phyloP scores from a whole-genome alignment of 169 alveolate species.

The Plasmodium inui region DNA sequence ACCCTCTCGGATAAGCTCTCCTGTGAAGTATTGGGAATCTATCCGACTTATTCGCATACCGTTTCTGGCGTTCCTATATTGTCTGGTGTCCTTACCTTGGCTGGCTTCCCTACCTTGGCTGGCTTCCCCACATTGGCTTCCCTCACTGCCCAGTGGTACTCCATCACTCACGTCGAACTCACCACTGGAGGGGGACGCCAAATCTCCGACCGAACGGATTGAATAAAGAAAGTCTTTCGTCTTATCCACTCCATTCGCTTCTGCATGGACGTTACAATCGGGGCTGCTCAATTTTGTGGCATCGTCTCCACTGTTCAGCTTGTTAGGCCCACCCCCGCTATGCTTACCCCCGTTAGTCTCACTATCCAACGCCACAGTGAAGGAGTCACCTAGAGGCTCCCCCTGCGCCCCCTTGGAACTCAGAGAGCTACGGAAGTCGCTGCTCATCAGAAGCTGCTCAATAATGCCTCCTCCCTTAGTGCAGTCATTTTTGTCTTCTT shows the following conservation, averaged over 20 bases:
- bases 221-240: neutral
- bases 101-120: neutral
- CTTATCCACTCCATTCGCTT: neutral
- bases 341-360: neutral
- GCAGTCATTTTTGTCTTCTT: neutral
- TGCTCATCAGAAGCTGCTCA: neutral
- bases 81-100: neutral
- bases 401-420: neutral
- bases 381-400: neutral
- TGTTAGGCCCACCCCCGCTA: neutral
- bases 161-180: neutral
- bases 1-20: neutral
- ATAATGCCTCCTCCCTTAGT: neutral
- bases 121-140: neutral
- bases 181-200: neutral
- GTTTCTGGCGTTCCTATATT: neutral
- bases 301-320: neutral
- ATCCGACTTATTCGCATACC: neutral
- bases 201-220: neutral
- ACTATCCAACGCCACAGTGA: neutral
- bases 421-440: neutral
- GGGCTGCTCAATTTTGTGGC: neutral
- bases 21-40: constrained; percentile 4
- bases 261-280: neutral
- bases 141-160: too few species aligned